Percentiles rank a stretch among this genome's conserved stretches.
Evolutionary conservation across 2,329 filamentous ascomycete species (phyloP).

Genomic region (Diplodia scrobiculata): DNA sequence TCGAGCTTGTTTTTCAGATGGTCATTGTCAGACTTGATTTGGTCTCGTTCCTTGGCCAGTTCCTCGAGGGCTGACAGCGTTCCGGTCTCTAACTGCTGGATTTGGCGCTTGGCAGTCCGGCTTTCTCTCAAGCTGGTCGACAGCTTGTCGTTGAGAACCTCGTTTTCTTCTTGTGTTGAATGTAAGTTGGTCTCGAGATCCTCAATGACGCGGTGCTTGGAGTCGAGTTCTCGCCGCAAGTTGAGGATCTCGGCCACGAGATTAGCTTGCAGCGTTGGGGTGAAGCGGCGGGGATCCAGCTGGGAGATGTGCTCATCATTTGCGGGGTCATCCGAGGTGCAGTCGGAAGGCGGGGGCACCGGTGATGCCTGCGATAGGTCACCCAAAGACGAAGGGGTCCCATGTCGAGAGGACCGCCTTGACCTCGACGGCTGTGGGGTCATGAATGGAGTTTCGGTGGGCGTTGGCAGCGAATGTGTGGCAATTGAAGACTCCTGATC

Average conservation of each 20-base stretch:
- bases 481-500: slow-evolving; percentile 48
- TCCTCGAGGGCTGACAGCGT: slow-evolving; percentile 83
- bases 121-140: slow-evolving; percentile 71
- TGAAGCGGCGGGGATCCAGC: slow-evolving; percentile 88
- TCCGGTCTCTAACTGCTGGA: slow-evolving; percentile 83
- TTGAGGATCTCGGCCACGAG: slow-evolving; percentile 91
- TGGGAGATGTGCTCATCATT: slow-evolving; percentile 71
- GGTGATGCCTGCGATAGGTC: slow-evolving; percentile 65
- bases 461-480: slow-evolving; percentile 65
- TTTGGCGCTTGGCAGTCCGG: slow-evolving; percentile 78
- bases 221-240: slow-evolving; percentile 84
- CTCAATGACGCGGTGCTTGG: slow-evolving; percentile 84
- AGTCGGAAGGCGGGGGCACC: slow-evolving; percentile 55
- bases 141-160: slow-evolving; percentile 65
- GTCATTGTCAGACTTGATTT: slow-evolving; percentile 69
- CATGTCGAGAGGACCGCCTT: slow-evolving; percentile 64
- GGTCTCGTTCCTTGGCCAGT: slow-evolving; percentile 81
- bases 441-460: slow-evolving; percentile 70
- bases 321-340: slow-evolving; percentile 54
- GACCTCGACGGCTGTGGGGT: slow-evolving; percentile 61
- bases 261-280: slow-evolving; percentile 90
- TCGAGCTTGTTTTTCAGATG: slow-evolving; percentile 81
- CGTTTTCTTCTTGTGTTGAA: slow-evolving; percentile 70
- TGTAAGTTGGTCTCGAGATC: slow-evolving; percentile 76
- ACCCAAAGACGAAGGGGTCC: slow-evolving; percentile 47